phyloP scores from a whole-genome alignment of 2,329 filamentous ascomycete species.

The Apiospora pterosperma region DNA sequence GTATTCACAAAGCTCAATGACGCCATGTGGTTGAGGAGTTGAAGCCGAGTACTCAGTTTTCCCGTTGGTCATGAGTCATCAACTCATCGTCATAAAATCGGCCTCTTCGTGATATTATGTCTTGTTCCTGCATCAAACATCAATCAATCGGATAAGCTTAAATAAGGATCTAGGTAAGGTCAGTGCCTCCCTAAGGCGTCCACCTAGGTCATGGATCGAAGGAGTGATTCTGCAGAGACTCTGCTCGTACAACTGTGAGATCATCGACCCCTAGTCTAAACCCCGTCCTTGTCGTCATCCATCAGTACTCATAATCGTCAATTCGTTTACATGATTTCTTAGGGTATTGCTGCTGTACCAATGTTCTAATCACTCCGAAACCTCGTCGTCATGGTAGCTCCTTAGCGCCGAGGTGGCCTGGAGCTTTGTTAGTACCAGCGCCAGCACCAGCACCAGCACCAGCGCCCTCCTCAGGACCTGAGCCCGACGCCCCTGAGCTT shows the following conservation, averaged over 20 bases:
- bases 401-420: background rate
- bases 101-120: too few species aligned
- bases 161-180: background rate
- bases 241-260: background rate
- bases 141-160: background rate
- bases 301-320: background rate
- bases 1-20: background rate
- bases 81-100: background rate
- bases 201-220: background rate
- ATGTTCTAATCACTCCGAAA: background rate
- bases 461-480: background rate
- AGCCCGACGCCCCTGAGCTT: slow-evolving; percentile 1
- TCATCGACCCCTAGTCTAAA: background rate
- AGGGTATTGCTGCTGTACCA: background rate
- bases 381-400: background rate
- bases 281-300: background rate
- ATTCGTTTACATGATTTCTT: background rate
- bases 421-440: background rate
- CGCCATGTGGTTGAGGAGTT: background rate
- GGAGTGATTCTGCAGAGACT: background rate
- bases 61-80: background rate
- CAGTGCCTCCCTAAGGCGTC: background rate
- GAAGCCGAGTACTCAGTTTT: background rate
- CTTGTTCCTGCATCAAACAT: too few species aligned
- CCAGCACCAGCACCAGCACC: slow-evolving; percentile 11